Conservation (phyloP, 2,329 filamentous ascomycete species). For the Meredithiella fracta region DNA sequence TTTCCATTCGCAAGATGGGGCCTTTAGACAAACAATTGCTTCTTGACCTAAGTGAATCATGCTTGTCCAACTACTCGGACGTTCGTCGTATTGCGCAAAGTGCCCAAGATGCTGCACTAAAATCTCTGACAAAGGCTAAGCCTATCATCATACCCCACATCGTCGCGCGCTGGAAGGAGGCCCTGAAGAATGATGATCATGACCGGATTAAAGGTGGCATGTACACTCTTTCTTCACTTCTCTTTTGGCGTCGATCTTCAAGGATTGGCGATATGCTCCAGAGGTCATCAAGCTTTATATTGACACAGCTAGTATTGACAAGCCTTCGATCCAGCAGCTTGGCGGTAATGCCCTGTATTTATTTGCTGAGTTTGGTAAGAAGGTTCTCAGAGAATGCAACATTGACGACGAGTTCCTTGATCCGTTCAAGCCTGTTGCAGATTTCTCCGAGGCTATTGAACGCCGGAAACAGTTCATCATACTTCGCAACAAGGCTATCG, state of each 20-base stretch:
- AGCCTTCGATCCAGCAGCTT: slow-evolving; percentile 82
- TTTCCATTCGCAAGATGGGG: slow-evolving; percentile 71
- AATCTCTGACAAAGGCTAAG: slow-evolving; percentile 74
- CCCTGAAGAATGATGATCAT: slow-evolving; percentile 65
- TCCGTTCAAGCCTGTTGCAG: slow-evolving; percentile 38
- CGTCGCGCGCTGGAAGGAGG: slow-evolving; percentile 59
- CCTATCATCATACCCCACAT: slow-evolving; percentile 82
- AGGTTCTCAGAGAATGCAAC: slow-evolving; percentile 51
- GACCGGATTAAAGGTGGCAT: slow-evolving; percentile 88
- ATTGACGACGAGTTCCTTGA: slow-evolving; percentile 28
- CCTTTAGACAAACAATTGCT: slow-evolving; percentile 76
- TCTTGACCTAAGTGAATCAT: slow-evolving; percentile 75
- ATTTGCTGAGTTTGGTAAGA: slow-evolving; percentile 80
- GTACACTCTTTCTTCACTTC: slow-evolving; percentile 85
- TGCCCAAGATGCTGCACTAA: slow-evolving; percentile 82
- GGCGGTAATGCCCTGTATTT: slow-evolving; percentile 68
- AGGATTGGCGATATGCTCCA: slow-evolving; percentile 90
- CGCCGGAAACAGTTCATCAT: slow-evolving; percentile 55
- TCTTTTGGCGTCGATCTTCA: slow-evolving; percentile 68
- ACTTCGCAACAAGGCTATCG: slow-evolving; percentile 59
- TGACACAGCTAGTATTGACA: slow-evolving; percentile 75
- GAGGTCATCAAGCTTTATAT: slow-evolving; percentile 83
- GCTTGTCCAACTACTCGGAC: slow-evolving; percentile 82
- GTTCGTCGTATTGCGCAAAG: slow-evolving; percentile 87
- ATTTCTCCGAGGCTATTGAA: slow-evolving; percentile 34